Conservation (phyloP, 495 filamentous ascomycete genomes). For the Penicillium paxilli region DNA sequence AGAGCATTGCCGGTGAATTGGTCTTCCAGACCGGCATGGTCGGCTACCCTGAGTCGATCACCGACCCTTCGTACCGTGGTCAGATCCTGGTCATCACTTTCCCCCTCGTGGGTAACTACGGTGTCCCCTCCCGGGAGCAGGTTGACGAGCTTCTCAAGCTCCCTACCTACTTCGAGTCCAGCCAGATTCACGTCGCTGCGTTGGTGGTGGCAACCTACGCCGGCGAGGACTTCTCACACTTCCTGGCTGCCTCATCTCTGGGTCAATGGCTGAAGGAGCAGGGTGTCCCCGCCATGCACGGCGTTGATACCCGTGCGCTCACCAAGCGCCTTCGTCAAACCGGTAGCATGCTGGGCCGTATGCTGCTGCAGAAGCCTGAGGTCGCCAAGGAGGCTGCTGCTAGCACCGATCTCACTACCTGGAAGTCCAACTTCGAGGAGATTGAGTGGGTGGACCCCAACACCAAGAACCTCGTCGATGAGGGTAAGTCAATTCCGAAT, state of each 20-base stretch:
- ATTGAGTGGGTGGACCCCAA: conserved; percentile 92
- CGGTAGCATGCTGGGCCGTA: conserved; percentile 93
- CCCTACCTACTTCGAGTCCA: conserved; percentile 88
- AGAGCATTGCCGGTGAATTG: conserved; percentile 90
- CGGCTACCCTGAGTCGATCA: conserved; percentile 93
- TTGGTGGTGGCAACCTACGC: conserved; percentile 87
- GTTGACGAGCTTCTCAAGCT: conserved; percentile 79
- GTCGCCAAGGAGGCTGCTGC: conserved; percentile 46
- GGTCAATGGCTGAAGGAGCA: conserved; percentile 96
- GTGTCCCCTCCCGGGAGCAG: conserved; percentile 81
- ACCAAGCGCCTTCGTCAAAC: conserved; percentile 92
- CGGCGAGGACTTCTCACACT: conserved; percentile 93
- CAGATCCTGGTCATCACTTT: conserved; percentile 92
- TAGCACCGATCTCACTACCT: conserved; percentile 48
- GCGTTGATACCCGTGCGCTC: conserved; percentile 89
- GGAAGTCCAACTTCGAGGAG: conserved; percentile 69
- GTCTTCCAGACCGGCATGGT: conserved; percentile 99
- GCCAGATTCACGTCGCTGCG: conserved; percentile 87
- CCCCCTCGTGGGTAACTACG: conserved; percentile 91
- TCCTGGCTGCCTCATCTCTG: conserved; percentile 83
- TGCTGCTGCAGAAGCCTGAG: conserved; percentile 69
- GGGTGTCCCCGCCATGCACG: conserved; percentile 92
- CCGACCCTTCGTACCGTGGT: conserved; percentile 88
- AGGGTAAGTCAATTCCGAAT: conserved; percentile 64
- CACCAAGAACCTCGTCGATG: conserved; percentile 82